phyloP scores from a whole-genome alignment of 257 asterid genomes.

The Solanum lycopersicoides region DNA sequence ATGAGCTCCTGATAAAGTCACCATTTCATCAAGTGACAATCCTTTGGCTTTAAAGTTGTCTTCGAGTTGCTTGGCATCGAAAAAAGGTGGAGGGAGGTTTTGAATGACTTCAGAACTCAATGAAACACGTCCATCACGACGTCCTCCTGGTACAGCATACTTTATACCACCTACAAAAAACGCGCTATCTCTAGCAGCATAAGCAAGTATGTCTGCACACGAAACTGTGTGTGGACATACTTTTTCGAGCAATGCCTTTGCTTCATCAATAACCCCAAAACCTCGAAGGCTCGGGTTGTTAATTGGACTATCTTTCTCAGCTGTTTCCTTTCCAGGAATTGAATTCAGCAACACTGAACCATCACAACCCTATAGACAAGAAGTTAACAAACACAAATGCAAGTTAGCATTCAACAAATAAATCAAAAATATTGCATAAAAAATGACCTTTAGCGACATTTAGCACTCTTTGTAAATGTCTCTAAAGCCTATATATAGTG shows the following conservation, averaged over 20 bases:
- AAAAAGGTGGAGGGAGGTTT: conserved; percentile 3
- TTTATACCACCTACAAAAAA: not conserved
- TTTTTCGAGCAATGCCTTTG: not conserved
- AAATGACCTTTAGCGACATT: not conserved
- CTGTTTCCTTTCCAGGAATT: not conserved
- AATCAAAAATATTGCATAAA: not conserved
- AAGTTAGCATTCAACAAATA: not conserved
- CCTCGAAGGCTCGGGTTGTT: not conserved
- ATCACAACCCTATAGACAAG: not conserved
- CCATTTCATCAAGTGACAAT: conserved; percentile 2
- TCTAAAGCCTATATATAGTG: not conserved
- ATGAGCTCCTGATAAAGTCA: conserved; percentile 20
- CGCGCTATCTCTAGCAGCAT: not conserved
- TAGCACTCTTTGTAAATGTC: not conserved
- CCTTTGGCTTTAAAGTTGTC: not conserved
- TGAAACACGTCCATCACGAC: not conserved
- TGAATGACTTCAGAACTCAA: not conserved
- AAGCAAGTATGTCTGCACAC: not conserved
- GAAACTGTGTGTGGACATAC: not conserved
- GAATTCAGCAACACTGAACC: not conserved
- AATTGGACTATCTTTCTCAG: not conserved
- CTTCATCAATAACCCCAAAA: not conserved
- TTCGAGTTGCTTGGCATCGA: not conserved
- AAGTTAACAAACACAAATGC: not conserved
- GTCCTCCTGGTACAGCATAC: not conserved